These are phyloP conservation scores for Pythium plurisporium DNA, from an alignment of 352 stramenopile genomes.

Conservation along the genomic window DNA sequence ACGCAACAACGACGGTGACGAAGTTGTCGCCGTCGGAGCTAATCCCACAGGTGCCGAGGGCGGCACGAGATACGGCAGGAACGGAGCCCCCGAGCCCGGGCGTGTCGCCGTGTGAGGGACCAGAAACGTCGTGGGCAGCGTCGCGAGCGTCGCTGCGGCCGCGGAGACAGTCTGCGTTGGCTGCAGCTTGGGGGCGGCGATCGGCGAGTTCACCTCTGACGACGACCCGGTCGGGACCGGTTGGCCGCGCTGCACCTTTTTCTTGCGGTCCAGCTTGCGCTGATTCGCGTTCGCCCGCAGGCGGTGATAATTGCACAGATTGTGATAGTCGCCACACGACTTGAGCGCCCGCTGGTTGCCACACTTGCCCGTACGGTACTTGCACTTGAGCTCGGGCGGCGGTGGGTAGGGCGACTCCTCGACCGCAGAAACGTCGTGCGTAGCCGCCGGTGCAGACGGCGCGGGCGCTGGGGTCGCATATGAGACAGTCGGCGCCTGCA, in stretches of 20 bases:
- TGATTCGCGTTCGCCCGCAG: constrained; percentile 78
- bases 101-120: not conserved
- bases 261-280: constrained; percentile 81
- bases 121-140: constrained; percentile 15
- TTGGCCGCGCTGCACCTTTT: constrained; percentile 61
- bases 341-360: constrained; percentile 67
- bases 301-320: constrained; percentile 80
- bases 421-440: not conserved
- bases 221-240: constrained; percentile 8
- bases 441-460: constrained; percentile 17
- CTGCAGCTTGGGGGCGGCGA: not conserved
- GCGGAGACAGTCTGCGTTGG: constrained; percentile 3
- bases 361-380: constrained; percentile 82
- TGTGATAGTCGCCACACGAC: constrained; percentile 75
- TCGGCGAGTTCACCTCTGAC: constrained; percentile 1
- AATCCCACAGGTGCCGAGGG: not conserved
- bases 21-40: not conserved
- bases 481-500: constrained; percentile 3
- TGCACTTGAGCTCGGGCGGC: constrained; percentile 58
- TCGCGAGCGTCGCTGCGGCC: constrained; percentile 20
- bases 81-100: not conserved
- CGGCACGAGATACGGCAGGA: constrained; percentile 13
- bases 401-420: constrained; percentile 13
- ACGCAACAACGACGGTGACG: constrained; percentile 11
- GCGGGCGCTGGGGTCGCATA: not conserved